Evolutionary conservation across 495 filamentous ascomycete genomes (phyloP).

Genomic region (Mytilinidion resinicola): DNA sequence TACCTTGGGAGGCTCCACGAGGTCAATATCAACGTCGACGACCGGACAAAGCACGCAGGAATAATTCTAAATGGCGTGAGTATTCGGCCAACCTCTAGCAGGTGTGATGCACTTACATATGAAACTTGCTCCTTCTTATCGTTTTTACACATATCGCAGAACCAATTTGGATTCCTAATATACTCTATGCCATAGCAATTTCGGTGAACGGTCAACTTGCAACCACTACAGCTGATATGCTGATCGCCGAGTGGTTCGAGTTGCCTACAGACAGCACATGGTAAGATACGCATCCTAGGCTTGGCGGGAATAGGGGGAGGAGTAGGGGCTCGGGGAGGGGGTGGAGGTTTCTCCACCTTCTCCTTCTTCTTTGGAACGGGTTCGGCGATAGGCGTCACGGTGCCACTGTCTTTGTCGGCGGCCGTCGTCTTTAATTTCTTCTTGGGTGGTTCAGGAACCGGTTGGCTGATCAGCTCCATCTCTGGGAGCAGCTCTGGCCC

Average conservation of each 20-base stretch:
- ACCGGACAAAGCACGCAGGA: conserved; percentile 89
- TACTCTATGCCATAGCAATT: conserved; percentile 83
- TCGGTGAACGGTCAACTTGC: conserved; percentile 86
- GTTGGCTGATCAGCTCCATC: background rate
- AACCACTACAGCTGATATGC: conserved; percentile 71
- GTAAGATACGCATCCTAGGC: conserved; percentile 44
- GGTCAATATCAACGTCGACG: conserved; percentile 65
- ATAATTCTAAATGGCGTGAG: conserved; percentile 57
- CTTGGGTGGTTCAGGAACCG: conserved; percentile 41
- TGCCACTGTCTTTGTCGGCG: conserved; percentile 45
- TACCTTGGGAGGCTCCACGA: conserved; percentile 76
- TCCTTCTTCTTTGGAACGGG: conserved; percentile 50
- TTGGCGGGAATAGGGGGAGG: conserved; percentile 34
- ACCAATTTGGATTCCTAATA: conserved; percentile 73
- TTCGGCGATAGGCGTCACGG: conserved; percentile 42
- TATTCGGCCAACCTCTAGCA: background rate
- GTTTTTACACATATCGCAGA: conserved; percentile 92
- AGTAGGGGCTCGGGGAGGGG: conserved; percentile 35
- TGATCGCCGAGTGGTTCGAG: conserved; percentile 66
- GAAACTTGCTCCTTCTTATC: conserved; percentile 82
- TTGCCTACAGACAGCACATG: conserved; percentile 78
- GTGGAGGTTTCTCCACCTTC: conserved; percentile 47
- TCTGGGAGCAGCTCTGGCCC: background rate
- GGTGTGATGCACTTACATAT: conserved; percentile 51
- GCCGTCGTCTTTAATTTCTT: conserved; percentile 51